These are phyloP conservation scores for Debaryomyces hansenii DNA, from an alignment of 805 yeast species.

Conservation along the genomic window DNA sequence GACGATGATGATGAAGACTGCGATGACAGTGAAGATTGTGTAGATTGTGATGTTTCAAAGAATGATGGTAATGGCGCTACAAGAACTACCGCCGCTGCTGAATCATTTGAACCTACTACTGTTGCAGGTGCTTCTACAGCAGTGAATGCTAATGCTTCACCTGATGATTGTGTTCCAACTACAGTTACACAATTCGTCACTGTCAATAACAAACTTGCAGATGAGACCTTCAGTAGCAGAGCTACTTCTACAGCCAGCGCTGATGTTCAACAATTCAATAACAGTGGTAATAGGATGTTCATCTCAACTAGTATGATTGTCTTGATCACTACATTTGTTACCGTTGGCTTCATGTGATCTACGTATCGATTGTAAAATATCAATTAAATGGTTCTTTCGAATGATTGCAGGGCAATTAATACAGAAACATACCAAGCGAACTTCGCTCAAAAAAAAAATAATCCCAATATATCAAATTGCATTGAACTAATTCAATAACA, in stretches of 20 bases:
- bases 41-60: constrained; percentile 6
- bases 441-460: too few relatives aligned
- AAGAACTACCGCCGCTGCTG: constrained; percentile 4
- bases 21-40: constrained; percentile 4
- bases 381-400: background rate
- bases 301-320: background rate
- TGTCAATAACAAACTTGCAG: constrained; percentile 1
- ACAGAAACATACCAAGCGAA: too few relatives aligned
- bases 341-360: background rate
- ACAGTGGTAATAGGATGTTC: background rate
- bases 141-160: constrained; percentile 4
- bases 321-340: background rate
- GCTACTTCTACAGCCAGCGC: background rate
- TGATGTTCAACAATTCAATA: background rate
- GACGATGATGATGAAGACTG: constrained; percentile 3
- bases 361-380: background rate
- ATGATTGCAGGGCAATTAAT: background rate
- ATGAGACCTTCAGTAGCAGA: background rate
- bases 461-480: too few relatives aligned
- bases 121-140: background rate
- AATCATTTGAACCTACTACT: background rate
- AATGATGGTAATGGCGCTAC: background rate
- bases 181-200: constrained; percentile 3
- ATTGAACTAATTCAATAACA: background rate
- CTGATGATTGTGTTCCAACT: constrained; percentile 6